These are phyloP conservation scores for Aschersonia sp. DNA, from an alignment of 2,329 filamentous ascomycete genomes.

Conservation along the genomic window DNA sequence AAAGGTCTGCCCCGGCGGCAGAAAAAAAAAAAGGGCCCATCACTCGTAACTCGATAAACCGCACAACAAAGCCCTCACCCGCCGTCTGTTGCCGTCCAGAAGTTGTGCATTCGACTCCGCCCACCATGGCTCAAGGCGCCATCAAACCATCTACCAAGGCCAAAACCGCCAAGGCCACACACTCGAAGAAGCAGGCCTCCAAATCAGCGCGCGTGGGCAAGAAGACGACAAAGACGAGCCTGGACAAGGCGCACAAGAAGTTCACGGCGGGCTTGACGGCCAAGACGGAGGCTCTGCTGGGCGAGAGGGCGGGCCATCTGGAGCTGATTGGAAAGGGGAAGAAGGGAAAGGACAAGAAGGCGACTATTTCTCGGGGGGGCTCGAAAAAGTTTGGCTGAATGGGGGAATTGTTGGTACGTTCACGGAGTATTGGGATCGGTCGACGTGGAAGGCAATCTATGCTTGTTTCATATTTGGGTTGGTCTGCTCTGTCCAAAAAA, in stretches of 20 bases:
- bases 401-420: no score
- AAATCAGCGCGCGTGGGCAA: constrained; percentile 26
- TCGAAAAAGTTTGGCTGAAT: constrained; percentile 40
- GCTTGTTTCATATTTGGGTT: no score
- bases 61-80: no score
- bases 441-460: no score
- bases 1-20: no score
- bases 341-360: constrained; percentile 25
- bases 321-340: constrained; percentile 44
- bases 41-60: no score
- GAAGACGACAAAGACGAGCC: constrained; percentile 27
- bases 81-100: no score
- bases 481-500: no score
- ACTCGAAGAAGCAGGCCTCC: constrained; percentile 27
- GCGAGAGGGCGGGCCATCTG: constrained; percentile 43
- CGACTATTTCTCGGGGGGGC: constrained; percentile 28
- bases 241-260: constrained; percentile 40
- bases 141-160: constrained; percentile 31
- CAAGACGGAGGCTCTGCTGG: constrained; percentile 42
- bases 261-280: constrained; percentile 37
- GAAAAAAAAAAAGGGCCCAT: no score
- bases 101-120: not conserved
- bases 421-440: no score
- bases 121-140: constrained; percentile 38
- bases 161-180: constrained; percentile 22